Evolutionary conservation across 441 rosid species (phyloP).

Genomic region (Aquilaria agallochum): DNA sequence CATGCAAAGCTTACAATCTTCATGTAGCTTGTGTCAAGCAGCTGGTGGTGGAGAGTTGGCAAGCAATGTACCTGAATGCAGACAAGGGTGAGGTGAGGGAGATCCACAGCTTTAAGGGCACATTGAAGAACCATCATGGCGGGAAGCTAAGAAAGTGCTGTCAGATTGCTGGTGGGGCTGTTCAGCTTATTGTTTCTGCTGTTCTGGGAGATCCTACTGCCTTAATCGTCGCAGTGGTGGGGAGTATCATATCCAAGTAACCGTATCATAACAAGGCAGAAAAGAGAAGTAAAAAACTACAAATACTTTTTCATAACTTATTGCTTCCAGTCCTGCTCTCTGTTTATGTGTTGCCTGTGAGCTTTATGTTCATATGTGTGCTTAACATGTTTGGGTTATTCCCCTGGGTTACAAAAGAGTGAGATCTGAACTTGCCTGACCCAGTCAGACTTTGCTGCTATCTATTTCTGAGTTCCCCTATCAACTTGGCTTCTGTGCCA

Average conservation of each 20-base stretch:
- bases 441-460: too few relatives aligned
- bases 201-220: slow-evolving; percentile 39
- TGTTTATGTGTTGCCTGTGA: not conserved
- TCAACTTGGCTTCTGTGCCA: too few relatives aligned
- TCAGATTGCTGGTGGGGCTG: slow-evolving; percentile 32
- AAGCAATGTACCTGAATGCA: slow-evolving; percentile 26
- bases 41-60: slow-evolving; percentile 39
- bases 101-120: slow-evolving; percentile 32
- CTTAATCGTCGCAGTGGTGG: slow-evolving; percentile 28
- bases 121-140: slow-evolving; percentile 14
- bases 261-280: not conserved
- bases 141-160: slow-evolving; percentile 22
- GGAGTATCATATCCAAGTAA: slow-evolving; percentile 25
- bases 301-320: too few relatives aligned
- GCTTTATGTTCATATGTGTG: not conserved
- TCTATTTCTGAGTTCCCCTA: too few relatives aligned
- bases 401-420: too few relatives aligned
- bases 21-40: slow-evolving; percentile 39
- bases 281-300: too few relatives aligned
- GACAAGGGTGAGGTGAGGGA: slow-evolving; percentile 31
- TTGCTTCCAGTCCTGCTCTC: too few relatives aligned
- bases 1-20: slow-evolving; percentile 33
- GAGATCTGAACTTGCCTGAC: too few relatives aligned
- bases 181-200: slow-evolving; percentile 29
- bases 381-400: not conserved